Conservation (phyloP, 2,329 filamentous ascomycete genomes). For the Xylariaceae sp. region DNA sequence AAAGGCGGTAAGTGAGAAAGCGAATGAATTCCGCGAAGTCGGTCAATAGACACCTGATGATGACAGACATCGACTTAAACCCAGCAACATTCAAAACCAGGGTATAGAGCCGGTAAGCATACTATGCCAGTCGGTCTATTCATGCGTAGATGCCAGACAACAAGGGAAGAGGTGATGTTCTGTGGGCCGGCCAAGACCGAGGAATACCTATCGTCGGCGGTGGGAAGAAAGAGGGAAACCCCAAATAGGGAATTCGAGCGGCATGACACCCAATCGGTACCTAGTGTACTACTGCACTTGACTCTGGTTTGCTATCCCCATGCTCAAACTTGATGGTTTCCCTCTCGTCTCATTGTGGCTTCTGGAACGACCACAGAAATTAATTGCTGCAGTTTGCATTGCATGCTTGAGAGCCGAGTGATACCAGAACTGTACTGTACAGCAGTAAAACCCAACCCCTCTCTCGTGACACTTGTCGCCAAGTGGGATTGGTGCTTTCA, state of each 20-base stretch:
- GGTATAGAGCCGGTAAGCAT: neutral
- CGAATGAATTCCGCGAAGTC: constrained; percentile 17
- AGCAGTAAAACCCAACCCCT: constrained; percentile 22
- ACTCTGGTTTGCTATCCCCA: neutral
- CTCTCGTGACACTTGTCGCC: constrained; percentile 34
- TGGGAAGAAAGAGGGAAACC: constrained; percentile 15
- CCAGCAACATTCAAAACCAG: constrained; percentile 5
- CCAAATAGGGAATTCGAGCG: constrained; percentile 23
- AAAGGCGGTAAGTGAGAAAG: constrained; percentile 28
- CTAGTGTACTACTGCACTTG: too few relatives aligned
- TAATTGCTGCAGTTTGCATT: neutral
- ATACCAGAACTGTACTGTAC: neutral
- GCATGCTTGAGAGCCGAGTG: neutral
- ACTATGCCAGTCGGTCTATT: constrained; percentile 8
- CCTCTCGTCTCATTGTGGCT: constrained; percentile 4
- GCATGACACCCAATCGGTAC: too few relatives aligned
- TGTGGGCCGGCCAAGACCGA: constrained; percentile 24
- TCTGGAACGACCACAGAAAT: constrained; percentile 9
- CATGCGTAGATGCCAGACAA: constrained; percentile 17
- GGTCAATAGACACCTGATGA: constrained; percentile 25
- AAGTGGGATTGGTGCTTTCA: constrained; percentile 32
- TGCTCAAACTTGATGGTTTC: neutral
- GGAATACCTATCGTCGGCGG: constrained; percentile 11
- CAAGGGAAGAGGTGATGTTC: constrained; percentile 4
- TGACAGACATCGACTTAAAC: constrained; percentile 7